phyloP scores from a whole-genome alignment of 179 eudicot species.

The Patellifolia procumbens region DNA sequence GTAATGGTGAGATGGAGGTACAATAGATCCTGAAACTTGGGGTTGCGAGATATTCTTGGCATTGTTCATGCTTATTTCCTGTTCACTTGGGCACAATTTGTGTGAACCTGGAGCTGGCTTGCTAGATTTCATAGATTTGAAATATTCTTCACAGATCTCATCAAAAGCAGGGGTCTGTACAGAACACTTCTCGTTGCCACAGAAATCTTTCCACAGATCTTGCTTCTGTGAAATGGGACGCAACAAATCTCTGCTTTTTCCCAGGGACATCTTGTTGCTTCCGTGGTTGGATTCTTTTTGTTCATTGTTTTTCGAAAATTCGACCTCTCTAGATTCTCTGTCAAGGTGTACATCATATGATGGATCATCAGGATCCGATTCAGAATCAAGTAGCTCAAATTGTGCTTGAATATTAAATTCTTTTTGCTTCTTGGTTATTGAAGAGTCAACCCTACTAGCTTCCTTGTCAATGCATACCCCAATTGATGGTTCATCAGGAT shows the following conservation, averaged over 20 bases:
- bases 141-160: constrained; percentile 70
- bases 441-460: constrained; percentile 24
- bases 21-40: constrained; percentile 29
- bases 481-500: constrained; percentile 55
- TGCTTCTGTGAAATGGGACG: constrained; percentile 32
- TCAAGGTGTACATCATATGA: constrained; percentile 27
- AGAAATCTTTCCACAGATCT: constrained; percentile 72
- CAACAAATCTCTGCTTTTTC: constrained; percentile 32
- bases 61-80: constrained; percentile 8
- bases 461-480: constrained; percentile 24
- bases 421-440: constrained; percentile 26
- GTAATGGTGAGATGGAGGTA: constrained; percentile 72
- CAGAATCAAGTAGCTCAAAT: constrained; percentile 59
- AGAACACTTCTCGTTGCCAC: constrained; percentile 35
- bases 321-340: constrained; percentile 23
- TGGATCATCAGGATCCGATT: constrained; percentile 65
- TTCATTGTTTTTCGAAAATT: constrained; percentile 28
- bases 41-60: constrained; percentile 28
- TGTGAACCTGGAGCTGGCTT: constrained; percentile 28
- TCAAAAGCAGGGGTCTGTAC: constrained; percentile 89
- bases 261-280: constrained; percentile 20
- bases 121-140: constrained; percentile 41
- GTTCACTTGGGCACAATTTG: constrained; percentile 26
- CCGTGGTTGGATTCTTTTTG: constrained; percentile 23
- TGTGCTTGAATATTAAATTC: constrained; percentile 8